Evolutionary conservation across 352 stramenopile genomes (phyloP), one percentile per base, ranked within the genome.

Genomic region (Phytopythium helicoides): DNA sequence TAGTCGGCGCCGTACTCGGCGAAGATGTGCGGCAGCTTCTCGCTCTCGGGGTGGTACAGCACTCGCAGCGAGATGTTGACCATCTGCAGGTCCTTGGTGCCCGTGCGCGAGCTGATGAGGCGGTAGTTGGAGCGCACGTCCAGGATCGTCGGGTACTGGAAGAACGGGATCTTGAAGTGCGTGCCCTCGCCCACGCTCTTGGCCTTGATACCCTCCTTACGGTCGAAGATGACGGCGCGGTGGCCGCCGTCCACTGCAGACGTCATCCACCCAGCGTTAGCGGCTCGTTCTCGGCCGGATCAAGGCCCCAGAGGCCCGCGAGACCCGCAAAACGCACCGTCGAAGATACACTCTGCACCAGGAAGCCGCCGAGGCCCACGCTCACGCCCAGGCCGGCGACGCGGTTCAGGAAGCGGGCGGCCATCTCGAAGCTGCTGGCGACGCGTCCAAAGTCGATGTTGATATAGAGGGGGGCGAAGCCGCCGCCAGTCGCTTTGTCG

Each of bases 81-180:
- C 82, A 98, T 99, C 77, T 99, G 98, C 64, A 99, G 76, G 87
- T 99, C 98, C 83, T 99, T 99, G 19, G 98, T 99, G 65, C 97
- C 91, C 49, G 95, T 98, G 64, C 87, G 80, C 52, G 90, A 96
- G 62, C 91, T 97, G 69, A 99, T 99, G 64, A 98, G 94, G 45
- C 96, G 86, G 46, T 97, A 97, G 62, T 97, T 97, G 31, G 95
- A 98, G 58, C 97, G 92, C 56, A 99, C 91, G 71, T 99, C 97
- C 42, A 99, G 95, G 58, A 99, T 99, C 56, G 97, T 97, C 26
- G 97, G 97, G 66, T 97, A 97, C 83, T 99, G 92, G 55, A 98
- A 81, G 59, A 99, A 95, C 22, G 98, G 98, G 64, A 99, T 98
- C 71, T 99, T 95, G 69, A 99, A 99, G 81, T 99, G 96, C 56